phyloP scores from a whole-genome alignment of 2,329 filamentous ascomycete genomes.

The Zymoseptoria crescenta region DNA sequence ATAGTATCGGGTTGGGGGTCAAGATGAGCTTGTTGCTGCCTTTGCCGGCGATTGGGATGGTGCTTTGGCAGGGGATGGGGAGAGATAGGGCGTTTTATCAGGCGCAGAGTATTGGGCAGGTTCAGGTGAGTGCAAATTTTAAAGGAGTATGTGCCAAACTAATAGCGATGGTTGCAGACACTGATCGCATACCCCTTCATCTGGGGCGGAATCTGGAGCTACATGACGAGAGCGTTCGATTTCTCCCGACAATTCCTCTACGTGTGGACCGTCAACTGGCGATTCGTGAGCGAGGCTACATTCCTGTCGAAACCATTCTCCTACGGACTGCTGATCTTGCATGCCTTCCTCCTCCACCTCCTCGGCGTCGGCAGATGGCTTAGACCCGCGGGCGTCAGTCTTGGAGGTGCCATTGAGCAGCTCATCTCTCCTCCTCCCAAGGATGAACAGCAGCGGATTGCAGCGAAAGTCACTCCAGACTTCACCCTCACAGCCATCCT shows the following conservation, averaged over 20 bases:
- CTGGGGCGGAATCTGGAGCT: slow-evolving; percentile 56
- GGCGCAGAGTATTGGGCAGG: slow-evolving; percentile 62
- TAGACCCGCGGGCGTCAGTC: slow-evolving; percentile 53
- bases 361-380: slow-evolving; percentile 68
- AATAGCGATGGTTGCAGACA: too few relatives aligned
- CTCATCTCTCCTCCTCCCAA: slow-evolving; percentile 38
- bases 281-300: slow-evolving; percentile 74
- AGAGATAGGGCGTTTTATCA: slow-evolving; percentile 58
- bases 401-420: slow-evolving; percentile 48
- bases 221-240: slow-evolving; percentile 79
- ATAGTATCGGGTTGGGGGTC: slow-evolving; percentile 73
- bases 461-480: slow-evolving; percentile 54
- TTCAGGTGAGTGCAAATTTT: too few relatives aligned
- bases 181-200: slow-evolving; percentile 61
- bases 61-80: slow-evolving; percentile 68
- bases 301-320: slow-evolving; percentile 71
- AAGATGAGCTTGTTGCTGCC: slow-evolving; percentile 90
- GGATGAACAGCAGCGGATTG: slow-evolving; percentile 50
- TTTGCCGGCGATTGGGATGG: slow-evolving; percentile 69
- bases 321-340: slow-evolving; percentile 55
- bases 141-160: too few relatives aligned
- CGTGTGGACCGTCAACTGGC: slow-evolving; percentile 99
- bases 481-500: slow-evolving; percentile 73
- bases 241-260: slow-evolving; percentile 85
- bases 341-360: slow-evolving; percentile 55